Conservation (phyloP, 2,329 filamentous ascomycete species). For the Trichophaea hybrida region DNA sequence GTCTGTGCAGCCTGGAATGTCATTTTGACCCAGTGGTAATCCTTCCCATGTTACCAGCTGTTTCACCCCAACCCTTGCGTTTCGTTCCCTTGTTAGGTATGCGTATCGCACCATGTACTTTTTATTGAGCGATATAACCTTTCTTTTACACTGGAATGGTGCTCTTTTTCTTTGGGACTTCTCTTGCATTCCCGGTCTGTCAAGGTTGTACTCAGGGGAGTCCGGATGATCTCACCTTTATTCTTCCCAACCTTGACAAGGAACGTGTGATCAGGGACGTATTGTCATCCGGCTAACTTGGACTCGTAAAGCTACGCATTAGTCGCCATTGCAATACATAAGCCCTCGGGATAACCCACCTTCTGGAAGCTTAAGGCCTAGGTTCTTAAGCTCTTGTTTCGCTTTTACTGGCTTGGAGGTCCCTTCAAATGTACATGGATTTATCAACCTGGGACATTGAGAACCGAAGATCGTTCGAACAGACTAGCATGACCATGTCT, state of each 20-base stretch:
- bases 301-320: neutral
- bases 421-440: neutral
- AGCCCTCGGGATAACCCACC: neutral
- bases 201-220: neutral
- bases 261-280: slow-evolving; percentile 6
- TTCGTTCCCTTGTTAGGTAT: slow-evolving; percentile 6
- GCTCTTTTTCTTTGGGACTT: neutral
- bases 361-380: neutral
- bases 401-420: neutral
- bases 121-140: neutral
- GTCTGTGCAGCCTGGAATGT: too few relatives aligned
- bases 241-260: slow-evolving; percentile 2
- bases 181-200: neutral
- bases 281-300: neutral
- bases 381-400: neutral
- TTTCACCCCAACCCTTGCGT: slow-evolving; percentile 7
- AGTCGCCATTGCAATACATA: neutral
- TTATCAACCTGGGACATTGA: slow-evolving; percentile 2
- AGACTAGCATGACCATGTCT: neutral
- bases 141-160: neutral
- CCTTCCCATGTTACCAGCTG: neutral
- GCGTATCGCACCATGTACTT: neutral
- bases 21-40: neutral
- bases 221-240: slow-evolving; percentile 4
- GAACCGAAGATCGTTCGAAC: slow-evolving; percentile 2